Conservation (phyloP, 2,329 filamentous ascomycete species). For the Xylariales sp. region DNA sequence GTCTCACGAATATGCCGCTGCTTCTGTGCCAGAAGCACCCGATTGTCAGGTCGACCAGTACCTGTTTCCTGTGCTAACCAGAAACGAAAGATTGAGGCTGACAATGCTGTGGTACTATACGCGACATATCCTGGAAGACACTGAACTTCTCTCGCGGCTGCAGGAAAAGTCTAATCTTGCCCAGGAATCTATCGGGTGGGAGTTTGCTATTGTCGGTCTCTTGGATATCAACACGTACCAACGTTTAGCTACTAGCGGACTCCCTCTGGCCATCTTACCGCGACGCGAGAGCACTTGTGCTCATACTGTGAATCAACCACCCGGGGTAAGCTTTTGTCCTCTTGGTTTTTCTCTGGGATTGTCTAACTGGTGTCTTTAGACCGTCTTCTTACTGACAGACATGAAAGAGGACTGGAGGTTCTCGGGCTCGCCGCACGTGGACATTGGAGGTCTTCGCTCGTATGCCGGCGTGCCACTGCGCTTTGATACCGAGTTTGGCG, state of each 20-base stretch:
- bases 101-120: slow-evolving; percentile 8
- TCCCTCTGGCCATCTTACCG: slow-evolving; percentile 5
- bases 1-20: no score
- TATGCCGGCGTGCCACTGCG: slow-evolving; percentile 8
- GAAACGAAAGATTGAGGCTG: slow-evolving; percentile 6
- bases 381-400: slow-evolving; percentile 5
- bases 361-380: not conserved
- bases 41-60: no score
- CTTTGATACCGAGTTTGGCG: slow-evolving; percentile 4
- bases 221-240: slow-evolving; percentile 6
- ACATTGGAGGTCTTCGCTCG: slow-evolving; percentile 4
- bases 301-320: slow-evolving; percentile 7
- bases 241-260: slow-evolving; percentile 4
- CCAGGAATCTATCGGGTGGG: slow-evolving; percentile 9
- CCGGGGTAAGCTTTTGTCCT: not conserved
- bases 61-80: slow-evolving; percentile 2
- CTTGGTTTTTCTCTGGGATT: not conserved
- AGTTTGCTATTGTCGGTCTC: slow-evolving; percentile 7
- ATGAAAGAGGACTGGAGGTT: slow-evolving; percentile 9
- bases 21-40: no score
- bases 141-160: slow-evolving; percentile 4
- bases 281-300: slow-evolving; percentile 7
- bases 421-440: slow-evolving; percentile 5
- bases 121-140: slow-evolving; percentile 5
- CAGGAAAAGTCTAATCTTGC: slow-evolving; percentile 5